Evolutionary conservation across 805 yeast genomes (phyloP).

Genomic region (Saccharomycopsis javanensis): DNA sequence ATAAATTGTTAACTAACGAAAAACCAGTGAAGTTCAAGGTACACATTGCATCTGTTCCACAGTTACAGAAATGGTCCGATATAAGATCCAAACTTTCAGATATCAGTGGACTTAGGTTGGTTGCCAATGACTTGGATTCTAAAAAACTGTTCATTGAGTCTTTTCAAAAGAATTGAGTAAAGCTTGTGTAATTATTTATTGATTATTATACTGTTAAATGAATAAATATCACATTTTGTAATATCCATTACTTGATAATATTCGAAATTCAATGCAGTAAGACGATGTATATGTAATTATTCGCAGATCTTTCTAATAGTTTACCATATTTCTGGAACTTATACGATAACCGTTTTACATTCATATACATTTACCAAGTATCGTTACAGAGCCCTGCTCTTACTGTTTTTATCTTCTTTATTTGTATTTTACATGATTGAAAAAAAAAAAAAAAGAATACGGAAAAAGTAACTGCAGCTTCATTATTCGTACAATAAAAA

Average conservation of each 20-base stretch:
- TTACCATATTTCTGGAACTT: background rate
- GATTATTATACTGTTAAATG: no score
- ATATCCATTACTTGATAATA: no score
- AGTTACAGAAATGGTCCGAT: background rate
- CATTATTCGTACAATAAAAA: background rate
- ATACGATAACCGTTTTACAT: no score
- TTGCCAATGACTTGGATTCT: constrained; percentile 10
- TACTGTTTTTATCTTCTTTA: no score
- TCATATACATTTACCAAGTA: no score
- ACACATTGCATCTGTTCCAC: background rate
- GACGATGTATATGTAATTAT: no score
- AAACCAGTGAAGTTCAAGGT: constrained; percentile 2
- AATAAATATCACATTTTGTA: no score
- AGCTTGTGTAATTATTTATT: no score
- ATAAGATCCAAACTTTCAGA: constrained; percentile 7
- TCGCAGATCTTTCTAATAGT: background rate
- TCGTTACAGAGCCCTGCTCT: background rate
- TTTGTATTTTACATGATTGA: no score
- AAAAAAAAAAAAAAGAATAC: background rate
- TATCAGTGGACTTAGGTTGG: constrained; percentile 7
- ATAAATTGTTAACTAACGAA: background rate
- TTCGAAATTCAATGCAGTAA: no score
- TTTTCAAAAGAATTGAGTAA: background rate
- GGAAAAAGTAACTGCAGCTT: background rate
- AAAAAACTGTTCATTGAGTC: constrained; percentile 3